Percentiles rank a stretch among this genome's conserved stretches.
phyloP scores from a whole-genome alignment of 768 basidiomycete genomes.

The Clavulina sp. region DNA sequence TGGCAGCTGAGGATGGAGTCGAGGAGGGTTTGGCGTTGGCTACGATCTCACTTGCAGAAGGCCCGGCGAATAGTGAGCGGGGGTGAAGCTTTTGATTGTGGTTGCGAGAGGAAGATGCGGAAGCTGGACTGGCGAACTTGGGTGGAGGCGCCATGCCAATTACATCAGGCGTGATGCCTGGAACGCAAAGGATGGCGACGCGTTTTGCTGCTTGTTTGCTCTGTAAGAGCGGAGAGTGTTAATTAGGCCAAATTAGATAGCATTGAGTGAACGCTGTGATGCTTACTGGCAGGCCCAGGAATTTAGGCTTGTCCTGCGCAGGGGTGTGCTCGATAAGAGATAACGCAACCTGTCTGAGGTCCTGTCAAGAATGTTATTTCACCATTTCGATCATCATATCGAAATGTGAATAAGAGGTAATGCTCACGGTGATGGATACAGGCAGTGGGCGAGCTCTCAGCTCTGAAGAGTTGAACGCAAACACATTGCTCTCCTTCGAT shows the following conservation, averaged over 20 bases:
- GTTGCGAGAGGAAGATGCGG: conserved; percentile 43
- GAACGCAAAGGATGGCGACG: conserved; percentile 64
- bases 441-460: neutral
- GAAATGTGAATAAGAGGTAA: no score
- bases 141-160: conserved; percentile 20
- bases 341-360: neutral
- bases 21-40: conserved; percentile 35
- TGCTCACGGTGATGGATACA: no score
- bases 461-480: neutral
- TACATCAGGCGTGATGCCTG: conserved; percentile 53
- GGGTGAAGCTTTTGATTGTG: conserved; percentile 20
- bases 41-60: conserved; percentile 42
- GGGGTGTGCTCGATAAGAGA: neutral
- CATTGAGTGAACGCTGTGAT: neutral
- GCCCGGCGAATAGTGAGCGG: conserved; percentile 16
- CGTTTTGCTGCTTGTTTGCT: conserved; percentile 57
- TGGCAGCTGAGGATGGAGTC: conserved; percentile 42
- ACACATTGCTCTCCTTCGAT: neutral
- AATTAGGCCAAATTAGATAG: neutral
- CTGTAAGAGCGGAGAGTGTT: conserved; percentile 21
- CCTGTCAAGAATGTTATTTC: neutral
- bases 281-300: neutral
- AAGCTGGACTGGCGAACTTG: conserved; percentile 35
- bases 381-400: no score
- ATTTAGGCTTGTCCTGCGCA: neutral